Conservation (phyloP, 2,329 filamentous ascomycete genomes). For the Colletotrichum orbiculare region DNA sequence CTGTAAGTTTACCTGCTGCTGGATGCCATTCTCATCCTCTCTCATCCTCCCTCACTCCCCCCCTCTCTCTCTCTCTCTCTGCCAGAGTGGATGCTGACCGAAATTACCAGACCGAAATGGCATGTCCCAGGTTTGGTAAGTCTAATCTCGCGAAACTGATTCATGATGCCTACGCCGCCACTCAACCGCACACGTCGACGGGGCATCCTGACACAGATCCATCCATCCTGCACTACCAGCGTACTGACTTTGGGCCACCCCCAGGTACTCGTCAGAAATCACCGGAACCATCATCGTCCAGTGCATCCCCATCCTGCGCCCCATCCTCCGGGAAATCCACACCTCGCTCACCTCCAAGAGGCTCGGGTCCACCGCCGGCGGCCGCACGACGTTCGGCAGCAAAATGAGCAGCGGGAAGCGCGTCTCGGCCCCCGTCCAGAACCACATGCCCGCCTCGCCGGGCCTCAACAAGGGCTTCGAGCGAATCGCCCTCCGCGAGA, state of each 20-base stretch:
- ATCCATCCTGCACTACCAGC: not conserved
- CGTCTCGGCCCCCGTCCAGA: slow-evolving; percentile 15
- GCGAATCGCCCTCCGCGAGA: slow-evolving; percentile 36
- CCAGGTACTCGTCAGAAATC: slow-evolving; percentile 60
- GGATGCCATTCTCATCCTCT: not conserved
- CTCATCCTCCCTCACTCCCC: not conserved
- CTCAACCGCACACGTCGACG: too few relatives aligned
- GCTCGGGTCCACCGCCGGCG: slow-evolving; percentile 32
- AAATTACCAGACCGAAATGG: slow-evolving; percentile 51
- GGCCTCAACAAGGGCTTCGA: slow-evolving; percentile 30
- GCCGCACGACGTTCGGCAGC: slow-evolving; percentile 28
- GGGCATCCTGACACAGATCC: not conserved
- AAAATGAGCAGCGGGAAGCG: slow-evolving; percentile 34
- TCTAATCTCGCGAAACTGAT: slow-evolving; percentile 4
- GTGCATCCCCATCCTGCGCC: slow-evolving; percentile 62
- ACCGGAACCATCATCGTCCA: slow-evolving; percentile 66
- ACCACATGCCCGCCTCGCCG: slow-evolving; percentile 11
- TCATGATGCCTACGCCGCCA: too few relatives aligned
- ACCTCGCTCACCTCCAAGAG: slow-evolving; percentile 36
- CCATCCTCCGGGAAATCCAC: slow-evolving; percentile 49
- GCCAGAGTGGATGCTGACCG: not conserved
- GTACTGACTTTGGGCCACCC: slow-evolving; percentile 7
- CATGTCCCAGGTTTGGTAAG: slow-evolving; percentile 56
- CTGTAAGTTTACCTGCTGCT: slow-evolving; percentile 44
- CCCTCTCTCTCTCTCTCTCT: too few relatives aligned